phyloP scores from a whole-genome alignment of 108 stramenopile species.

The Pseudonitzschia delicatissima region DNA sequence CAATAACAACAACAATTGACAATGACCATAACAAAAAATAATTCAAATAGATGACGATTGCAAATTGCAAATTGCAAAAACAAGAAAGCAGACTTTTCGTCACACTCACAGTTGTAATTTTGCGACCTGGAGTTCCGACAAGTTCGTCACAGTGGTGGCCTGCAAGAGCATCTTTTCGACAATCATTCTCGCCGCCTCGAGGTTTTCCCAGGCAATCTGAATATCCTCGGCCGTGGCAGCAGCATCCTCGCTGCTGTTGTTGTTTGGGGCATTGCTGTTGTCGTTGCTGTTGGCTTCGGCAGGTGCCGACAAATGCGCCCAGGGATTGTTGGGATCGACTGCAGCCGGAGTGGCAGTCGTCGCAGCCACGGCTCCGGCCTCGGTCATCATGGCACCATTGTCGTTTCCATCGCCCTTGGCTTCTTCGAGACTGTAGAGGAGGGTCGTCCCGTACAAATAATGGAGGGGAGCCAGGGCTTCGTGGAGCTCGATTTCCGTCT shows the following conservation, averaged over 20 bases:
- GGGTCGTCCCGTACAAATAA: constrained; percentile 85
- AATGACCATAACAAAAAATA: not conserved
- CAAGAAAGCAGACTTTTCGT: not conserved
- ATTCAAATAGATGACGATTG: no score
- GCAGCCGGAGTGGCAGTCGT: not conserved
- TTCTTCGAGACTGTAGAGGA: constrained; percentile 85
- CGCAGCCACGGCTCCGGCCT: not conserved
- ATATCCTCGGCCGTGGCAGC: constrained; percentile 57
- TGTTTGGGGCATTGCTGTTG: not conserved
- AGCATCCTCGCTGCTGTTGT: constrained; percentile 14
- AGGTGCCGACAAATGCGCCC: constrained; percentile 5
- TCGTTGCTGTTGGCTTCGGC: constrained; percentile 11
- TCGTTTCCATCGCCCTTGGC: constrained; percentile 36
- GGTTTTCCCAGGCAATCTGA: constrained; percentile 87
- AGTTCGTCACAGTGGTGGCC: not conserved
- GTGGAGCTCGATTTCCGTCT: constrained; percentile 44
- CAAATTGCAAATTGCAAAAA: no score
- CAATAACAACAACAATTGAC: not conserved
- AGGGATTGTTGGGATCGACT: not conserved
- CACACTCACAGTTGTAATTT: constrained; percentile 23
- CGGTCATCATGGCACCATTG: constrained; percentile 5
- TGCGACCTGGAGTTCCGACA: not conserved
- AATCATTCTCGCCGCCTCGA: constrained; percentile 73
- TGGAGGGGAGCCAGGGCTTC: constrained; percentile 72
- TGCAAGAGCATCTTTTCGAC: constrained; percentile 29